These are phyloP conservation scores for Phytophthora cryptogea DNA, from an alignment of 352 stramenopile genomes.

Conservation along the genomic window DNA sequence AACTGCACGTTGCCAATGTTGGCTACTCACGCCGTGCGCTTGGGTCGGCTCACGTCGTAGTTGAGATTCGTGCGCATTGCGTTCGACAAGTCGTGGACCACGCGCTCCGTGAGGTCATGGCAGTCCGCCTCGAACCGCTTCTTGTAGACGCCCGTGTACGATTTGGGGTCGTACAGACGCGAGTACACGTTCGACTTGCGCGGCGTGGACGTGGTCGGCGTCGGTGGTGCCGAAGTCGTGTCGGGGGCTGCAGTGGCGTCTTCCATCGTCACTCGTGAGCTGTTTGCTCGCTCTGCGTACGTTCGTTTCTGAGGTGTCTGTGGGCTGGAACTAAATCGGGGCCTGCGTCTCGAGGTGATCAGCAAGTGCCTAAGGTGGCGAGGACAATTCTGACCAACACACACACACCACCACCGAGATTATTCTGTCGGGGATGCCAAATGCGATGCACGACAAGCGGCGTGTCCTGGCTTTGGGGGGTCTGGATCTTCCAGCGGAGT, in stretches of 20 bases:
- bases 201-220: slow-evolving; percentile 13
- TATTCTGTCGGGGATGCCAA: slow-evolving; percentile 5
- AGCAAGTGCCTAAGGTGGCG: too few relatives aligned
- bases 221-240: slow-evolving; percentile 3
- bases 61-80: slow-evolving; percentile 63
- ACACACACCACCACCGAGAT: slow-evolving; percentile 18
- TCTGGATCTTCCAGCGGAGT: slow-evolving; percentile 15
- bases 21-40: slow-evolving; percentile 44
- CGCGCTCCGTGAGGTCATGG: slow-evolving; percentile 50
- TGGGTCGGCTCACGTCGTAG: slow-evolving; percentile 48
- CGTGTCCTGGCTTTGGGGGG: slow-evolving; percentile 25
- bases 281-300: neutral
- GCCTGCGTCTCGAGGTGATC: neutral
- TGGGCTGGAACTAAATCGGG: slow-evolving; percentile 13
- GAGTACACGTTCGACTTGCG: slow-evolving; percentile 54
- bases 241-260: slow-evolving; percentile 1
- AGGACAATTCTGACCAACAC: slow-evolving; percentile 21
- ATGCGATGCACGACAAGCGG: slow-evolving; percentile 29
- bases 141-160: slow-evolving; percentile 68
- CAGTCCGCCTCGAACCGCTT: slow-evolving; percentile 64
- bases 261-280: slow-evolving; percentile 25
- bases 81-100: slow-evolving; percentile 60
- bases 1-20: neutral
- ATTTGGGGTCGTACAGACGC: slow-evolving; percentile 59
- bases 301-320: slow-evolving; percentile 18